Evolutionary conservation across 768 basidiomycete species (phyloP), one percentile per base, ranked within the genome.

Genomic region (Lactarius pseudohatsudake): DNA sequence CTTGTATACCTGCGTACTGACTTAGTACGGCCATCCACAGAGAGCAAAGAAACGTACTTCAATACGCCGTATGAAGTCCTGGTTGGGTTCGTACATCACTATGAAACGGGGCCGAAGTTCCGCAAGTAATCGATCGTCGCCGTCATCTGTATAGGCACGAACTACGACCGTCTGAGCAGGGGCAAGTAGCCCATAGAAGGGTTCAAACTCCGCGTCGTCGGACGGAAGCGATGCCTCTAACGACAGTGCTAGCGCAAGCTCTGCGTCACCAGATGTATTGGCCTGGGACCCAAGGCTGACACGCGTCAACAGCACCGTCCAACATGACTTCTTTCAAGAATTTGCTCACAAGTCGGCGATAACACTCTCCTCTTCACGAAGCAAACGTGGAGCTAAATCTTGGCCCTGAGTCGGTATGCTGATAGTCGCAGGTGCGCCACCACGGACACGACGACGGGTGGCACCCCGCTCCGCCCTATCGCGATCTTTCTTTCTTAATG

Each of bases 1-100:
- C 71, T 91, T 87, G 75, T 96, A 98, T 0, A 94, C 91, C 94
- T 95, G 32, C 38, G 6, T 32, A 58, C n/a, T 30, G 60, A 22
- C 28, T 57, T 41, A n/a, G 20, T 34, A 26, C 53, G 15, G 55
- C 57, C 8, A 28, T 18, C 22, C 38, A 43, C 11, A 55, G 8
- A 1, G 50, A 15, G 4, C 2, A 8, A 15, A 58, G 20, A 3
- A 30, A 50, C 84, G 62, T 61, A 93, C 96, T 82, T 99, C 96
- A 30, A 99, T 82, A 1, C 97, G 84, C 32, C 97, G 82, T 43
- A 98, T 85, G 72, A 98, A 99, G 61, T 96, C 91, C 74, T 94
- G 89, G 72, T 88, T 91, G 2, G 96, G 95, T 73, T 99, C 97
- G 70, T 90, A 94, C 90, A 98, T 93, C 57, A 98, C 86, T 61